Evolutionary conservation across 768 basidiomycete species (phyloP), one percentile per base, ranked within the genome.

Genomic region (Panaeolus papilionaceus): DNA sequence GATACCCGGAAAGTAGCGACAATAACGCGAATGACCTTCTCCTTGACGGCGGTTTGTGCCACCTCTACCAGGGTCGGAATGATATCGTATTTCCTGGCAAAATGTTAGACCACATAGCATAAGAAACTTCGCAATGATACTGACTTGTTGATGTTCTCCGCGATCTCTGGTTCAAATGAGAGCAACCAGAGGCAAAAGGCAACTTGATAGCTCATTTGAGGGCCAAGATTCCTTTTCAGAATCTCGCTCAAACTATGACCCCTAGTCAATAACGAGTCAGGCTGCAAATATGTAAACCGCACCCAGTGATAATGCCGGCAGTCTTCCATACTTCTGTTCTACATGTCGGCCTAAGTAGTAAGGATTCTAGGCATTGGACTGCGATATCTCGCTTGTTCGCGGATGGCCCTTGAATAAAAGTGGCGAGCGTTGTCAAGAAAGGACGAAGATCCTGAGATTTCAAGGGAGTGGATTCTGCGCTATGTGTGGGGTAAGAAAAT

Each of bases 191-290:
- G 82, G 76, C 94, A 97, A 76, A 95, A 93, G 28, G 89, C 88
- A 49, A 96, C 89, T 83, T 98, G 96, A 76, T 99, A 99, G 80
- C 88, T 92, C 89, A 97, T 94, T 79, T 99, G 98, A 20, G 96
- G 94, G 23, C 90, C 88, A 16, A 93, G 90, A 69, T 89, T 92
- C 64, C 89, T 84, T 73, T 90, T 91, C 66, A 98, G 82, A 28
- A 94, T 92, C 38, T 96, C 93, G 5, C 96, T 86, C 54, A 98
- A 83, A 23, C 95, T 97, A 26, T 28, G 62, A 63, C 49, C 9
- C 54, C n/a, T 49, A 51, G 9, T 66, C 9, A 68, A 62, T 14
- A 37, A 66, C 38, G 20, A n/a, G 14, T 4, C 26, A 61, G 16
- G 42, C 2, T 45, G 39, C 33, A 20, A 54, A 28, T 38, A n/a